Evolutionary conservation across 805 yeast species (phyloP), one percentile per base, ranked within the genome.

Genomic region (Wickerhamiella allomyrinae): DNA sequence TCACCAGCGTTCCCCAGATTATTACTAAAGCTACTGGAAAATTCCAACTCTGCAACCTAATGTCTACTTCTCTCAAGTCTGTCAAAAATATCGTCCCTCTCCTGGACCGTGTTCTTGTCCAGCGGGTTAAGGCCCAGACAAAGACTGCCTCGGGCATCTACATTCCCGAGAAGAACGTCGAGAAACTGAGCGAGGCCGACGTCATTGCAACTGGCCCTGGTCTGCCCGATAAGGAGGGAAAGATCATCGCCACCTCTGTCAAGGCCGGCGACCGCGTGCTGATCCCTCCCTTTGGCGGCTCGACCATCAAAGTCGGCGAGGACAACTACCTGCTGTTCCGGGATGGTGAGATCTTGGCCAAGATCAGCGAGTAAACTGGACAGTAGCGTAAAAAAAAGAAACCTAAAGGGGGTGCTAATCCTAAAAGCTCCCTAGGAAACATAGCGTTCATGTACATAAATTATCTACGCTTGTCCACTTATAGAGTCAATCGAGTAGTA

Each of bases 151-250:
- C 91, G 36, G 97, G 97, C 58, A 74, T 87, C 57, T 83, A 76
- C 67, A 79, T 87, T 53, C 97, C 97, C 48, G 96, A 87, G 68
- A 86, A 86, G 73, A 87, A 89, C 71, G 93, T 80, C 56, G 89
- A 84, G 63, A 91, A 89, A 69, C 74, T 86, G 59, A 83, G 83
- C 71, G 82, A 85, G 66, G 98, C 87, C 48, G 77, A 78, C 43
- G 97, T 89, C 40, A 66, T 89, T 50, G 89, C 97, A 45, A 85
- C 87, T 50, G 98, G 98, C 48, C 97, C 97, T 42, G 98, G 98
- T 53, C 71, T 74, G 59, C 67, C 78, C 46, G 80, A 81, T 66
- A 67, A 73, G 45, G 73, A 77, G 44, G 97, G 97, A 50, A 69
- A 77, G 57, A 62, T 76, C 50, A 70, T 84, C 43, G 70, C 76